These are phyloP conservation scores for Tolypocladium capitatum DNA, from an alignment of 2,329 filamentous ascomycete species.

Conservation along the genomic window DNA sequence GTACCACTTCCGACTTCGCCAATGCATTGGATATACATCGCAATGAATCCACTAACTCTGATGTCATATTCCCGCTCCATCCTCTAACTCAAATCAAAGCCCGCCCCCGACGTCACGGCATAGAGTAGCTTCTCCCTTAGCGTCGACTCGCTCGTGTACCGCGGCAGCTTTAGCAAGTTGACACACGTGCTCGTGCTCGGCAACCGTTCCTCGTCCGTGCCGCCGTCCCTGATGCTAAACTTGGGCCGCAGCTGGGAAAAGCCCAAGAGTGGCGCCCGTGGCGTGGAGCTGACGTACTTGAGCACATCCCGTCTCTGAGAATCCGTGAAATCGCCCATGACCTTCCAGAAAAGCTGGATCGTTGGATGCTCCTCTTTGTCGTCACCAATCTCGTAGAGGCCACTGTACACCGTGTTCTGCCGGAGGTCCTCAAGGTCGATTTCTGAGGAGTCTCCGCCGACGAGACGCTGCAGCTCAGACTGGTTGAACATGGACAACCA, in stretches of 20 bases:
- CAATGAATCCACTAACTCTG: slow-evolving; percentile 5
- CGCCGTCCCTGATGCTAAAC: slow-evolving; percentile 79
- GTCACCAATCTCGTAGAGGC: slow-evolving; percentile 79
- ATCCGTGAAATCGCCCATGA: slow-evolving; percentile 65
- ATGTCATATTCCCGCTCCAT: not conserved
- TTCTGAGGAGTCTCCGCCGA: slow-evolving; percentile 73
- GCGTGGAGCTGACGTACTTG: slow-evolving; percentile 92
- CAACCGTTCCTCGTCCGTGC: slow-evolving; percentile 48
- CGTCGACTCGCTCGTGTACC: slow-evolving; percentile 52
- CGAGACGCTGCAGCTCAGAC: slow-evolving; percentile 80
- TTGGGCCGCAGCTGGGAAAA: slow-evolving; percentile 74
- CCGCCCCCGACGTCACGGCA: slow-evolving; percentile 77
- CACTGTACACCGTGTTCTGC: slow-evolving; percentile 73
- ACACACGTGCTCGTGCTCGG: slow-evolving; percentile 95
- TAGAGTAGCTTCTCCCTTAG: slow-evolving; percentile 76
- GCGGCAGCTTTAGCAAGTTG: slow-evolving; percentile 83
- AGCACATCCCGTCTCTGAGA: slow-evolving; percentile 71
- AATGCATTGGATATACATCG: not conserved
- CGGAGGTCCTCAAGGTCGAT: slow-evolving; percentile 83
- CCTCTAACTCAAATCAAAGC: slow-evolving; percentile 65
- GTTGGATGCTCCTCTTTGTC: slow-evolving; percentile 78
- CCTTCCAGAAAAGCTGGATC: slow-evolving; percentile 79
- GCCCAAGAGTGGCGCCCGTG: slow-evolving; percentile 75
- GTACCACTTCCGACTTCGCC: slow-evolving; percentile 3
- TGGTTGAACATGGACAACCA: slow-evolving; percentile 99